Percentiles rank a stretch among this genome's conserved stretches.
phyloP scores from a whole-genome alignment of 2,329 filamentous ascomycete species.

The Pyrenochaeta sp. region DNA sequence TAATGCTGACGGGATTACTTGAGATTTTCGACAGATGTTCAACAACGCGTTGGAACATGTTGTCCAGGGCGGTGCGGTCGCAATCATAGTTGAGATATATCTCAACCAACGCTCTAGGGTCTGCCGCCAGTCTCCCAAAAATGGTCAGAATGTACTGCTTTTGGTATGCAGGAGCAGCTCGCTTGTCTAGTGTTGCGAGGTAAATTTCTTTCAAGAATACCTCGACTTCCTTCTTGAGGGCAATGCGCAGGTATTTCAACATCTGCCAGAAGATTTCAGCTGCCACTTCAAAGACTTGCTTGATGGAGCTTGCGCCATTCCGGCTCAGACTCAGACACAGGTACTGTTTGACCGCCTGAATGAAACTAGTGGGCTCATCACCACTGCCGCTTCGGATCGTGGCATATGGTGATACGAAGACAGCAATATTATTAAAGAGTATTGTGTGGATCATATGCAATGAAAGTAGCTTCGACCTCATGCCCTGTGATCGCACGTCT shows the following conservation, averaged over 20 bases:
- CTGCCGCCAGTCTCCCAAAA: constrained; percentile 81
- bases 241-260: constrained; percentile 89
- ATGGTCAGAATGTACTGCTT: constrained; percentile 92
- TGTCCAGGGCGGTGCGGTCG: constrained; percentile 88
- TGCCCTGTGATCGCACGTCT: constrained; percentile 90
- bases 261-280: constrained; percentile 99
- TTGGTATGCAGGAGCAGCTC: constrained; percentile 84
- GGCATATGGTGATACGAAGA: constrained; percentile 90
- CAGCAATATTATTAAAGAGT: constrained; percentile 88
- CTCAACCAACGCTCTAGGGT: constrained; percentile 89
- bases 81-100: constrained; percentile 99
- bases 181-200: constrained; percentile 85
- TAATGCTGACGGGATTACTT: constrained; percentile 78
- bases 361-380: constrained; percentile 86
- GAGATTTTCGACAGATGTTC: constrained; percentile 92
- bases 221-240: constrained; percentile 98
- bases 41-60: constrained; percentile 93
- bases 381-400: constrained; percentile 91
- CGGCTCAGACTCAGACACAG: constrained; percentile 92
- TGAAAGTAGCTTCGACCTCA: constrained; percentile 96
- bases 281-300: constrained; percentile 91
- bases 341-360: constrained; percentile 96
- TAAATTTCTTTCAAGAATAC: constrained; percentile 99
- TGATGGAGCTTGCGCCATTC: constrained; percentile 93
- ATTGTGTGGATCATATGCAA: constrained; percentile 95